Percentiles rank a stretch among this genome's conserved stretches.
These are phyloP conservation scores for Raddia guianensis DNA, from an alignment of 176 grass and related monocot species.

Conservation along the genomic window DNA sequence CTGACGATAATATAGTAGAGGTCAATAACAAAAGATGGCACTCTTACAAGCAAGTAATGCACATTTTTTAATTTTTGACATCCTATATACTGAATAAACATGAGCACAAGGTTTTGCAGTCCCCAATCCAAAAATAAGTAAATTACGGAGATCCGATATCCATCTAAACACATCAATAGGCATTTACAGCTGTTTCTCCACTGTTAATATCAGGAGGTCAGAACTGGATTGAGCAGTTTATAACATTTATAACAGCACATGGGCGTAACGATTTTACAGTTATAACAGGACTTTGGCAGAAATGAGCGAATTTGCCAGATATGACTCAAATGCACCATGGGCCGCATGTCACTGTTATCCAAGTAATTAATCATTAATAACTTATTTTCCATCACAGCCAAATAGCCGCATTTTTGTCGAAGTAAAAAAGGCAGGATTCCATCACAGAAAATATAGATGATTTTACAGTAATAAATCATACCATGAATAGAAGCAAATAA, in stretches of 20 bases:
- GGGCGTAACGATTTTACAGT: too few relatives aligned
- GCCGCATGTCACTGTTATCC: neutral
- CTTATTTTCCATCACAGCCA: neutral
- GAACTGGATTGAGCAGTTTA: neutral
- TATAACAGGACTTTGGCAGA: neutral
- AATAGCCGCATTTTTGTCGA: neutral
- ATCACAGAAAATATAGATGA: neutral
- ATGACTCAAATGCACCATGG: neutral
- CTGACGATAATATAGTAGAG: conserved; percentile 60
- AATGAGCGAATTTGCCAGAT: neutral
- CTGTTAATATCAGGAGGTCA: neutral
- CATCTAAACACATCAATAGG: conserved; percentile 2
- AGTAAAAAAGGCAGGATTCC: neutral
- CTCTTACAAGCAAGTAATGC: conserved; percentile 35
- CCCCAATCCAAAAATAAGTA: neutral
- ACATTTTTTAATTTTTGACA: conserved; percentile 14
- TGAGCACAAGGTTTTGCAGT: neutral
- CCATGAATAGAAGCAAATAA: neutral
- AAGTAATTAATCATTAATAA: neutral
- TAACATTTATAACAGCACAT: neutral
- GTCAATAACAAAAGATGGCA: conserved; percentile 49
- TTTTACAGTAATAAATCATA: neutral
- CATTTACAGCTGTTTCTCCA: neutral
- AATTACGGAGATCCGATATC: conserved; percentile 4
- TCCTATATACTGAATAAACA: conserved; percentile 22